A percentile compares a stretch with the other conserved stretches of the same genome.
Conservation (phyloP, 1,284 basidiomycete species). For the Ganoderma leucocontextum region DNA sequence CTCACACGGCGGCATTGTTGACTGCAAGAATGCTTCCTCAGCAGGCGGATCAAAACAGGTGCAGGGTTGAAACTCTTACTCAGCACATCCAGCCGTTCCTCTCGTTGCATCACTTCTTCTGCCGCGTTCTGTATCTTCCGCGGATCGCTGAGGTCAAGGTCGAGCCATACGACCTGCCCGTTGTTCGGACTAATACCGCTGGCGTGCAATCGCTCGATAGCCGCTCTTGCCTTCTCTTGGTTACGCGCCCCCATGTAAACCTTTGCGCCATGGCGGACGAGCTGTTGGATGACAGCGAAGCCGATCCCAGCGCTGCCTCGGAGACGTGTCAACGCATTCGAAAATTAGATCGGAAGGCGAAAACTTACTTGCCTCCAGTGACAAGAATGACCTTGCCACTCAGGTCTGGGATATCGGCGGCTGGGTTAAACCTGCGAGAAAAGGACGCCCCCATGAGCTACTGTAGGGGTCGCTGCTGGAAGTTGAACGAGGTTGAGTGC, state of each 20-base stretch:
- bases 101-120: conserved; percentile 49
- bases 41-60: neutral
- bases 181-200: conserved; percentile 17
- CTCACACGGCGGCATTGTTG: neutral
- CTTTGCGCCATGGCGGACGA: neutral
- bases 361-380: neutral
- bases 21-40: neutral
- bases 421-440: neutral
- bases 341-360: neutral
- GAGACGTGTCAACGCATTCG: neutral
- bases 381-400: neutral
- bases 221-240: neutral
- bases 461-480: neutral
- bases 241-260: neutral
- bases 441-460: neutral
- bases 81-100: neutral
- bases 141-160: conserved; percentile 56
- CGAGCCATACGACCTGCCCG: conserved; percentile 53
- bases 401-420: neutral
- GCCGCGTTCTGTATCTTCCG: conserved; percentile 52
- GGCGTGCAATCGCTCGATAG: neutral
- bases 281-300: neutral
- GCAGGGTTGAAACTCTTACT: neutral
- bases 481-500: neutral
- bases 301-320: neutral